These are phyloP conservation scores for Dactylorhiza incarnata DNA, from an alignment of 106 monocot species.

Conservation along the genomic window DNA sequence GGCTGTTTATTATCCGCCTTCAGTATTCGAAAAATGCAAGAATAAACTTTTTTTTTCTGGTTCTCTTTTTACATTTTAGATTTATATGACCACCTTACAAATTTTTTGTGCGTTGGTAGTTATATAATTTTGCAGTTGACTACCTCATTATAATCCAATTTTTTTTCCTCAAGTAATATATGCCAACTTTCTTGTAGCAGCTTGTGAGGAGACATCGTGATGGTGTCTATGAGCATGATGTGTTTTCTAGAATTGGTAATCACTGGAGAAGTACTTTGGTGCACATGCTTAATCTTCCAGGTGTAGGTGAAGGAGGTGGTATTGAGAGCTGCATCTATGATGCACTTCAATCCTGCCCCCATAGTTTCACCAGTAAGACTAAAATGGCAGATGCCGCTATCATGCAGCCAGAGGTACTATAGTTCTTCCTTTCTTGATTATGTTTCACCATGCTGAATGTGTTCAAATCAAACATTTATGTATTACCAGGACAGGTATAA, in stretches of 20 bases:
- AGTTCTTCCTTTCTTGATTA: neutral
- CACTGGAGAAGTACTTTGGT: conserved; percentile 30
- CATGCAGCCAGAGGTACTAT: conserved; percentile 13
- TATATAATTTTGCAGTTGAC: neutral
- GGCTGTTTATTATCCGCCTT: neutral
- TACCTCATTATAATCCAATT: neutral
- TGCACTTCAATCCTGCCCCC: conserved; percentile 18
- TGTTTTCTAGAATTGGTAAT: conserved; percentile 11
- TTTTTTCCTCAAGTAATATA: neutral
- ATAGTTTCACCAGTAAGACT: neutral
- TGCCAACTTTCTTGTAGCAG: conserved; percentile 10
- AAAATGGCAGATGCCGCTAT: neutral
- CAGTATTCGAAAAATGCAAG: neutral
- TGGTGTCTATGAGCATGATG: conserved; percentile 12
- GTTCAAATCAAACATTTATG: neutral
- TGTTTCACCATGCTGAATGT: neutral
- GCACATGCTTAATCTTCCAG: conserved; percentile 24
- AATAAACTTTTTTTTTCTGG: neutral
- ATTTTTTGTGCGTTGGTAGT: neutral
- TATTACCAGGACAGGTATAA: conserved; percentile 27
- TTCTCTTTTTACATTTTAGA: neutral
- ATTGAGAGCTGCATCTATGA: conserved; percentile 25
- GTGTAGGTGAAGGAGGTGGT: conserved; percentile 23
- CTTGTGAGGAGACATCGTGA: conserved; percentile 11
- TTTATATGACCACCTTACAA: neutral